Evolutionary conservation across 2,329 filamentous ascomycete species (phyloP).

Genomic region (Simplicillium aogashimaense): DNA sequence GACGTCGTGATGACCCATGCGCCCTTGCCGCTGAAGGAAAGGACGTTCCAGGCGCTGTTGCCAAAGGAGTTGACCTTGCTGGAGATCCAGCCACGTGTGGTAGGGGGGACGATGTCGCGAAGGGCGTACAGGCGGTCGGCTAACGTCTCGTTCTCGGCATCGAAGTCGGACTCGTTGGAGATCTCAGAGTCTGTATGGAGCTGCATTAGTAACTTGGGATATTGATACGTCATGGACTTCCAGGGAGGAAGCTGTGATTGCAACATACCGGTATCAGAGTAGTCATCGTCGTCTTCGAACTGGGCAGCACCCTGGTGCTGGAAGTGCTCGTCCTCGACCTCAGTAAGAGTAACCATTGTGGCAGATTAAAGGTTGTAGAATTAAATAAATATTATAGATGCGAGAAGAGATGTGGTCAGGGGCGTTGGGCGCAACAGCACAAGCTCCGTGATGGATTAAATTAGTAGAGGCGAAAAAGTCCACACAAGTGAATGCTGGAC

Average conservation of each 20-base stretch:
- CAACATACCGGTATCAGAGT: conserved; percentile 77
- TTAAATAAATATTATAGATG: neutral
- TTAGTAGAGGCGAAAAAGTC: neutral
- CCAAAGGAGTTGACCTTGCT: conserved; percentile 48
- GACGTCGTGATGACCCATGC: conserved; percentile 88
- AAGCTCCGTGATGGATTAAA: neutral
- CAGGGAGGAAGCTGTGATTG: neutral
- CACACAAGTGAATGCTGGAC: conserved; percentile 3
- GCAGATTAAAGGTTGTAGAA: conserved; percentile 8
- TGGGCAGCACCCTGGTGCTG: conserved; percentile 59
- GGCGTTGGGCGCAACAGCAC: neutral
- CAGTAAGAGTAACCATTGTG: conserved; percentile 91
- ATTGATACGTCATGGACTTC: too few species aligned
- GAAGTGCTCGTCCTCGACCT: conserved; percentile 96
- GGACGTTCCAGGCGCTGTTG: conserved; percentile 37
- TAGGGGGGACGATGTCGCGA: conserved; percentile 66
- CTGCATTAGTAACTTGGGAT: conserved; percentile 1
- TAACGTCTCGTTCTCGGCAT: conserved; percentile 47
- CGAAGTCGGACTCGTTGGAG: conserved; percentile 68
- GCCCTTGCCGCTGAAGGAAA: conserved; percentile 71
- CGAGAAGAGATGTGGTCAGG: neutral
- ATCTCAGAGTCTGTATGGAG: conserved; percentile 61
- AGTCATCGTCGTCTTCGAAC: conserved; percentile 86
- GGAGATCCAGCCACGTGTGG: conserved; percentile 58
- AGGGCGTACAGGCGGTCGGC: conserved; percentile 63